Conservation (phyloP, 2,329 filamentous ascomycete species). For the Cladosporium sp. region DNA sequence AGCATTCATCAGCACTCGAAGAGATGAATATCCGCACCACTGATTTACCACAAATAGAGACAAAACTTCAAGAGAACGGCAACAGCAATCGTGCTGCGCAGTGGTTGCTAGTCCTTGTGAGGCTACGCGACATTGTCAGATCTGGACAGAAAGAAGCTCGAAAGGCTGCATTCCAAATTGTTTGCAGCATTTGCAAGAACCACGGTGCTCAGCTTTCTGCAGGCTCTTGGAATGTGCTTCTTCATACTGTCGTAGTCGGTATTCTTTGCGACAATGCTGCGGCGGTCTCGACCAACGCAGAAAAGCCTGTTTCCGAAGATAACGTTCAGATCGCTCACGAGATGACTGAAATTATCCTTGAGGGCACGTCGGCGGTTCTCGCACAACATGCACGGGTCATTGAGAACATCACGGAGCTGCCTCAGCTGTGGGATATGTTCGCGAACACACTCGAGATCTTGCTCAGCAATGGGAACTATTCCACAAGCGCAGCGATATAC, state of each 20-base stretch:
- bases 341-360: slow-evolving; percentile 73
- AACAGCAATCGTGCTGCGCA: slow-evolving; percentile 55
- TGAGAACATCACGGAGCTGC: slow-evolving; percentile 66
- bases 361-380: slow-evolving; percentile 71
- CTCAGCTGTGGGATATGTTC: slow-evolving; percentile 73
- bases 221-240: slow-evolving; percentile 79
- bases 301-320: slow-evolving; percentile 17
- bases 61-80: neutral
- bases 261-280: slow-evolving; percentile 55
- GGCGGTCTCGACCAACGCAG: neutral
- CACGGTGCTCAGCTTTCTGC: slow-evolving; percentile 79
- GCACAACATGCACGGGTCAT: slow-evolving; percentile 76
- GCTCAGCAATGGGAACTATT: slow-evolving; percentile 43
- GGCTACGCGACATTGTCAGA: slow-evolving; percentile 70
- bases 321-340: slow-evolving; percentile 43
- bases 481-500: slow-evolving; percentile 47
- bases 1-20: slow-evolving; percentile 12
- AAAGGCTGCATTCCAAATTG: slow-evolving; percentile 86
- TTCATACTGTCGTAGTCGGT: slow-evolving; percentile 77
- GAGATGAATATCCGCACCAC: neutral
- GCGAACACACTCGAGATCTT: slow-evolving; percentile 66
- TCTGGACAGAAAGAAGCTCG: slow-evolving; percentile 74
- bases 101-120: slow-evolving; percentile 75
- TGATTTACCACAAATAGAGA: slow-evolving; percentile 1
- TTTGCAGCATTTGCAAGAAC: slow-evolving; percentile 88